phyloP scores from a whole-genome alignment of 1,139 yeast species.

The Pichia sp. region DNA sequence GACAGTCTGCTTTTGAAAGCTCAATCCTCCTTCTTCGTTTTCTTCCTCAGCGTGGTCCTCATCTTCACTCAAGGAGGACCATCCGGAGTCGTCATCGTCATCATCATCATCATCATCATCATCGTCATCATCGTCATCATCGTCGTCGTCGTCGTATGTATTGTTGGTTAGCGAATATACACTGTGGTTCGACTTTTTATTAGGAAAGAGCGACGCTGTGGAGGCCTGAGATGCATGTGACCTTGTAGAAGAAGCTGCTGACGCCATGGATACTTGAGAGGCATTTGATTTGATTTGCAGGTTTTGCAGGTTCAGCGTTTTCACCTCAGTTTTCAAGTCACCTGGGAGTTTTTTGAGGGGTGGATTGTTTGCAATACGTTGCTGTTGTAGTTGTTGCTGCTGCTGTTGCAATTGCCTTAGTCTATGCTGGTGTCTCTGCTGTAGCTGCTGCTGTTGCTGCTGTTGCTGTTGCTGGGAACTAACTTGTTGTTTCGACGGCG shows the following conservation, averaged over 20 bases:
- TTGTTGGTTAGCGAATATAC: not conserved
- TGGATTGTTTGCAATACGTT: not conserved
- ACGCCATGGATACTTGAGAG: not conserved
- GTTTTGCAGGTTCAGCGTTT: not conserved
- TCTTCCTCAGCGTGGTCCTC: slow-evolving; percentile 26
- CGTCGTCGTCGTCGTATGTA: not conserved
- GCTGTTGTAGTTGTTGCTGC: not conserved
- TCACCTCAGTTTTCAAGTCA: not conserved
- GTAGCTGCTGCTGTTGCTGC: not conserved
- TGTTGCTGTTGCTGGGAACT: not conserved
- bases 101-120: slow-evolving; percentile 30
- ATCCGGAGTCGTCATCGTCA: slow-evolving; percentile 37
- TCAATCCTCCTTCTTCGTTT: slow-evolving; percentile 33
- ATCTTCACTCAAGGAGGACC: slow-evolving; percentile 30
- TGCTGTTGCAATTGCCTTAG: not conserved
- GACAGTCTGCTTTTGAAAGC: slow-evolving; percentile 26
- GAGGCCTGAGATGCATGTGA: not conserved
- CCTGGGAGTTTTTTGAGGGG: not conserved
- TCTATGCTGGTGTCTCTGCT: not conserved
- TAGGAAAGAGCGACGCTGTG: not conserved
- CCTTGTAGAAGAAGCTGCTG: not conserved
- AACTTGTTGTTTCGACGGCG: not conserved
- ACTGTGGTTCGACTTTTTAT: not conserved
- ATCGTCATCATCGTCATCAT: slow-evolving; percentile 10
- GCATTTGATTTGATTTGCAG: not conserved